These are phyloP conservation scores for Coniferiporia weirii DNA, from an alignment of 1,284 basidiomycete species.

Conservation along the genomic window DNA sequence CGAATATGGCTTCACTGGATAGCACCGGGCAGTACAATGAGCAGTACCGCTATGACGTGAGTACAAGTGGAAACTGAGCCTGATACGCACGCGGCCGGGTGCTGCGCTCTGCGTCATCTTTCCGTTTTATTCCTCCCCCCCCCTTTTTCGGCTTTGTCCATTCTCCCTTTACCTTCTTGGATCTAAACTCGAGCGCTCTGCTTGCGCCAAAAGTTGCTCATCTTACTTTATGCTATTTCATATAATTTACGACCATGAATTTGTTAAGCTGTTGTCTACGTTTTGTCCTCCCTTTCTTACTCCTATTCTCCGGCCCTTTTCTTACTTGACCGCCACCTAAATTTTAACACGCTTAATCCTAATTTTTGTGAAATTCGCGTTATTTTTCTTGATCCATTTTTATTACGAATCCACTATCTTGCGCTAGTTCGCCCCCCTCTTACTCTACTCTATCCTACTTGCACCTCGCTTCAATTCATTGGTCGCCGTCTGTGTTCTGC, in stretches of 20 bases:
- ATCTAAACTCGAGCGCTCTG: background rate
- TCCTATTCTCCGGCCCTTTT: background rate
- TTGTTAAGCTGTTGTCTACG: conserved; percentile 2
- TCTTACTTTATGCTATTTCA: background rate
- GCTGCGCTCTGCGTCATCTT: background rate
- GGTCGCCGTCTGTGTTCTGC: background rate
- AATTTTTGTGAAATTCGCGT: background rate
- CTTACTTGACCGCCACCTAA: background rate
- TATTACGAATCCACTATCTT: background rate
- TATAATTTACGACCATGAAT: background rate
- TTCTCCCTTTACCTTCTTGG: background rate
- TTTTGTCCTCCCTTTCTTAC: background rate
- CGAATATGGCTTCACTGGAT: background rate
- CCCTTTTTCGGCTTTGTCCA: background rate
- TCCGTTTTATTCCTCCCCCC: too few species aligned
- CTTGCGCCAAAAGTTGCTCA: background rate
- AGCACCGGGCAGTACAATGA: background rate
- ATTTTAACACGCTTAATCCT: background rate
- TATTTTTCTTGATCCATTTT: background rate
- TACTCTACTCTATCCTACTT: background rate
- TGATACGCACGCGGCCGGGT: background rate
- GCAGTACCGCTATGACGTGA: conserved; percentile 4
- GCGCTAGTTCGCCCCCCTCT: background rate
- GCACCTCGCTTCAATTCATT: conserved; percentile 1
- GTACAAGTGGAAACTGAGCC: background rate